These are phyloP conservation scores for Globisporangium canariense DNA, from an alignment of 352 stramenopile species.

Conservation along the genomic window DNA sequence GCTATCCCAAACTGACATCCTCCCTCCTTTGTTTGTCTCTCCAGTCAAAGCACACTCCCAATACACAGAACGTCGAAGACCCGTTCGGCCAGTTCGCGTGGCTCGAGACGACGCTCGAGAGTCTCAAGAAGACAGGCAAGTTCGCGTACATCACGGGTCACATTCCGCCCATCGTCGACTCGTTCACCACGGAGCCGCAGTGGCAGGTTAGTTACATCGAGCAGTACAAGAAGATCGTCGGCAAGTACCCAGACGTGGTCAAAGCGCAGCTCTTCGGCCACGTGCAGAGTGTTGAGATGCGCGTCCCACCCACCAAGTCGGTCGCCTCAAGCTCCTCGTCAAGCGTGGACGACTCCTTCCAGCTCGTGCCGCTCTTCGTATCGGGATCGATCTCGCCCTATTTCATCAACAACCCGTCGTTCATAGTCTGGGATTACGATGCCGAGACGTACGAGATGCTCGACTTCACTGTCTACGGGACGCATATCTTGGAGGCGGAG, in stretches of 20 bases:
- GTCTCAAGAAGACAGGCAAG: conserved; percentile 34
- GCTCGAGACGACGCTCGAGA: conserved; percentile 69
- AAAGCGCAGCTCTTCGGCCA: conserved; percentile 90
- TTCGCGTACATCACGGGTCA: conserved; percentile 88
- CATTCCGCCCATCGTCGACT: conserved; percentile 89
- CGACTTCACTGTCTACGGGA: conserved; percentile 69
- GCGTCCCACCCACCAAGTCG: conserved; percentile 33
- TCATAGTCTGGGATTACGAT: conserved; percentile 81
- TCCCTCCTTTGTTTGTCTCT: not conserved
- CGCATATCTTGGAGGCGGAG: conserved; percentile 46
- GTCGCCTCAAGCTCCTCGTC: not conserved
- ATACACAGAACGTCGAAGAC: conserved; percentile 66
- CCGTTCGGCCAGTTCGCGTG: conserved; percentile 89
- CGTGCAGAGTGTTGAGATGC: conserved; percentile 90
- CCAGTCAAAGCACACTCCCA: conserved; percentile 69
- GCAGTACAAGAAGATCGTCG: conserved; percentile 75
- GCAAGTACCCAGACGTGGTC: conserved; percentile 54
- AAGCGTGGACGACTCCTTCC: conserved; percentile 8
- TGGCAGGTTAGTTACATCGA: conserved; percentile 87
- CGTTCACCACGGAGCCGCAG: conserved; percentile 68
- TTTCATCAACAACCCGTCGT: conserved; percentile 89
- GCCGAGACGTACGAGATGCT: conserved; percentile 57
- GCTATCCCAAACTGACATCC: conserved; percentile 16
- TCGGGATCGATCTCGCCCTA: conserved; percentile 80
- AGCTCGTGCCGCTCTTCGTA: conserved; percentile 72